A percentile compares a stretch with the other conserved stretches of the same genome.
These are phyloP conservation scores for Colletotrichum abscissum DNA, from an alignment of 2,329 filamentous ascomycete genomes.

Conservation along the genomic window DNA sequence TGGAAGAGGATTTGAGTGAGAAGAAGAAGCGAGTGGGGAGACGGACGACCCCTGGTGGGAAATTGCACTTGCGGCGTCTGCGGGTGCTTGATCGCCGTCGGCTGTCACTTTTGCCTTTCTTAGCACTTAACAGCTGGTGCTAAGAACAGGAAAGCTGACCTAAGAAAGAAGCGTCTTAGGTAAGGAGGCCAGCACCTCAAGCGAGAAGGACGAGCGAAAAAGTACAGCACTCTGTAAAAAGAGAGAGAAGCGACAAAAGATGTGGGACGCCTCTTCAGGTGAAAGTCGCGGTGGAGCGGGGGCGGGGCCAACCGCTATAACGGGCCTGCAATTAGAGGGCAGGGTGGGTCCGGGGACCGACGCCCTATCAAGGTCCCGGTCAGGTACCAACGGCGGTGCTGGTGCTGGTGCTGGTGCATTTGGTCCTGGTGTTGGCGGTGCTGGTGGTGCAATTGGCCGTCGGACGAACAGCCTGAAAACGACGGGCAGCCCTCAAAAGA, in stretches of 20 bases:
- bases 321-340: slow-evolving; percentile 28
- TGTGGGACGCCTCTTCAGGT: neutral
- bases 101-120: neutral
- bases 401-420: neutral
- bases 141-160: neutral
- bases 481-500: slow-evolving; percentile 16
- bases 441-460: neutral
- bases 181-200: neutral
- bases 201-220: too few relatives aligned
- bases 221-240: neutral
- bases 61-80: neutral
- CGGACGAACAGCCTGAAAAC: neutral
- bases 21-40: neutral
- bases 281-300: slow-evolving; percentile 1
- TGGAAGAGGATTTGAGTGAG: neutral
- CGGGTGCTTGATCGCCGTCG: neutral
- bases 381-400: neutral
- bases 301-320: slow-evolving; percentile 15
- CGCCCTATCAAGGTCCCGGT: neutral
- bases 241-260: neutral
- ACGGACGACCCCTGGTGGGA: neutral
- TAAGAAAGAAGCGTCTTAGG: neutral
- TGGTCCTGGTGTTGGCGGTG: neutral
- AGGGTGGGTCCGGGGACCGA: slow-evolving; percentile 13
- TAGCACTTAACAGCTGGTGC: neutral